A percentile compares a stretch with the other conserved stretches of the same genome.
Evolutionary conservation across 495 filamentous ascomycete genomes (phyloP).

Genomic region (Neurospora sp.): DNA sequence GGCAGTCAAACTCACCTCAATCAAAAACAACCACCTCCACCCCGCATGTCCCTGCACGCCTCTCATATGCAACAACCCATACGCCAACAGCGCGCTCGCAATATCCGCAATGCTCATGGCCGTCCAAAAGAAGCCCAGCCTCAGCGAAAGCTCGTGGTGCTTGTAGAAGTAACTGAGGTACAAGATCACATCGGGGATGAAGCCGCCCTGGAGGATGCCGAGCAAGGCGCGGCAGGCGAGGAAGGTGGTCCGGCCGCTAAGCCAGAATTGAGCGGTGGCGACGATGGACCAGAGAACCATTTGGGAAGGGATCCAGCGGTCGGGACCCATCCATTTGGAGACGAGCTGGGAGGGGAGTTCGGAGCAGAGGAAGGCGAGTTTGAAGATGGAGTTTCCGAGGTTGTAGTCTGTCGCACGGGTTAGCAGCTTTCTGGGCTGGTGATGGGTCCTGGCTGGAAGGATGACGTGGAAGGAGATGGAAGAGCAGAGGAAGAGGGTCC

Average conservation of each 20-base stretch:
- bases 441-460: too few relatives aligned
- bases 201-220: slow-evolving; percentile 68
- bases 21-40: slow-evolving; percentile 45
- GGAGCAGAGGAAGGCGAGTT: slow-evolving; percentile 54
- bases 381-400: slow-evolving; percentile 65
- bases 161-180: slow-evolving; percentile 68
- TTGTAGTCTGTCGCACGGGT: slow-evolving; percentile 48
- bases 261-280: slow-evolving; percentile 55
- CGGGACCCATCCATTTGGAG: slow-evolving; percentile 68
- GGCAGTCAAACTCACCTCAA: slow-evolving; percentile 14
- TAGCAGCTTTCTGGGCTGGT: too few relatives aligned
- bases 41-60: slow-evolving; percentile 48
- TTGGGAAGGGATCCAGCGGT: slow-evolving; percentile 77
- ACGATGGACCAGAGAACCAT: slow-evolving; percentile 73
- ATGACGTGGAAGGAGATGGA: too few relatives aligned
- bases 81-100: slow-evolving; percentile 58
- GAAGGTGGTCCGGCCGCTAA: slow-evolving; percentile 52
- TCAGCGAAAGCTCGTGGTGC: slow-evolving; percentile 51
- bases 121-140: slow-evolving; percentile 48
- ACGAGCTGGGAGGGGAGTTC: slow-evolving; percentile 71
- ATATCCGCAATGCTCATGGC: slow-evolving; percentile 58
- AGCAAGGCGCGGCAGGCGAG: slow-evolving; percentile 54
- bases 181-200: slow-evolving; percentile 45
- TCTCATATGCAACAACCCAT: slow-evolving; percentile 59
- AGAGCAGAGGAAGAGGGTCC: too few relatives aligned